phyloP scores from a whole-genome alignment of 2,329 filamentous ascomycete species.

The Fusarium begoniae region DNA sequence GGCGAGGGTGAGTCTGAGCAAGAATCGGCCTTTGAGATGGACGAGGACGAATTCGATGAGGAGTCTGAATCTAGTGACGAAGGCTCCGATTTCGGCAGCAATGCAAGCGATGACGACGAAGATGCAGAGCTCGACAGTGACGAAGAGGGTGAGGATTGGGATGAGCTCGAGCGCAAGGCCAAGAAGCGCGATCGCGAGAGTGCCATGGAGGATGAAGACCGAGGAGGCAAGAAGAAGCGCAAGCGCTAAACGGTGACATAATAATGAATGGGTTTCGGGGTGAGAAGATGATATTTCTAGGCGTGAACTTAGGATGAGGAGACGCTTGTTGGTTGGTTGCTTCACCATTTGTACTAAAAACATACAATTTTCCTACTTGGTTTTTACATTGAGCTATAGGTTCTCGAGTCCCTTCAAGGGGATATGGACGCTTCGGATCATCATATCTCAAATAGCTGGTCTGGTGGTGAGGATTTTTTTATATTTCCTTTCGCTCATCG shows the following conservation, averaged over 20 bases:
- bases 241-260: constrained; percentile 44
- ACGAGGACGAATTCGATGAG: constrained; percentile 85
- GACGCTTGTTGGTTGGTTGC: constrained; percentile 13
- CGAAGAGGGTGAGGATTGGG: constrained; percentile 89
- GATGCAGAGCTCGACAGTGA: constrained; percentile 71
- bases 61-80: constrained; percentile 80
- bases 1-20: constrained; percentile 82
- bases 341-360: constrained; percentile 33
- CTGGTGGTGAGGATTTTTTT: neutral
- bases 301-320: constrained; percentile 2
- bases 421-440: neutral
- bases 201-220: constrained; percentile 64
- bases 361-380: constrained; percentile 14
- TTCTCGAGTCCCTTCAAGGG: neutral
- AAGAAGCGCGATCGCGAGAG: constrained; percentile 82
- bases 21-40: constrained; percentile 92
- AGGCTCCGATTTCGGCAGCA: constrained; percentile 92
- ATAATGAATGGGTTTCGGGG: neutral
- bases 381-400: constrained; percentile 1
- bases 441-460: constrained; percentile 1
- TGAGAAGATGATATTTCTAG: neutral
- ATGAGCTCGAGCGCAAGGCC: constrained; percentile 91
- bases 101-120: constrained; percentile 83
- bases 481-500: constrained; percentile 4
- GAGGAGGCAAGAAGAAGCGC: constrained; percentile 70